Conservation (phyloP, 1,284 basidiomycete species). For the Fomitiporia mediterranea region DNA sequence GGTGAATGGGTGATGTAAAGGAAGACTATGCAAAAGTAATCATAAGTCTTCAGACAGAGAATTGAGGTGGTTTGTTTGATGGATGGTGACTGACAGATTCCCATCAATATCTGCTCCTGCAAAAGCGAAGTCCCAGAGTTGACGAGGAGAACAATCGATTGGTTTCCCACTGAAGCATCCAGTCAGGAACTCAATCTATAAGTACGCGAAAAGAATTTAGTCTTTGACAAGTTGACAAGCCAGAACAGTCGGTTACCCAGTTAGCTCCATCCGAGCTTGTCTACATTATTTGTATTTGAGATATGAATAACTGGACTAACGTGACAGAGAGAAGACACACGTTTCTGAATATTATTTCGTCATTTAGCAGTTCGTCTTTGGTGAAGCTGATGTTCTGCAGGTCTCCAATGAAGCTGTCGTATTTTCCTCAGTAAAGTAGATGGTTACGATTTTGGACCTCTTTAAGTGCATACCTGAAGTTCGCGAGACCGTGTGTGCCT, state of each 20-base stretch:
- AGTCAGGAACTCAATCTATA: constrained; percentile 47
- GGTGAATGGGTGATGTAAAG: constrained; percentile 41
- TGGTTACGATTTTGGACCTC: background rate
- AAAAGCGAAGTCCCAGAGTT: constrained; percentile 56
- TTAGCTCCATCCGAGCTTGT: constrained; percentile 52
- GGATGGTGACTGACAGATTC: constrained; percentile 33
- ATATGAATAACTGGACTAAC: constrained; percentile 1
- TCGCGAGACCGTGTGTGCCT: constrained; percentile 42
- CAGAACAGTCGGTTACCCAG: constrained; percentile 36
- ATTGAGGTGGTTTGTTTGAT: background rate
- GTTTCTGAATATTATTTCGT: constrained; percentile 44
- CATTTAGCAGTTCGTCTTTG: constrained; percentile 36
- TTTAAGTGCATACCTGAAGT: constrained; percentile 38
- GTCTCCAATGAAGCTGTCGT: constrained; percentile 47
- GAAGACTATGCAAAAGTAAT: constrained; percentile 26
- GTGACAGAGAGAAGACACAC: constrained; percentile 25
- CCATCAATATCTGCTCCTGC: constrained; percentile 50
- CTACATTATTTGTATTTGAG: too few relatives aligned
- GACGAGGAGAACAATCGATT: constrained; percentile 34
- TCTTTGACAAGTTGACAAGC: background rate
- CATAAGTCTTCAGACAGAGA: too few relatives aligned
- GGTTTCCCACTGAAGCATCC: constrained; percentile 46
- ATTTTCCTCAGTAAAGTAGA: background rate
- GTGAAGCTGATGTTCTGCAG: constrained; percentile 40
- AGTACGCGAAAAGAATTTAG: background rate